These are phyloP conservation scores for Beauveria bassiana DNA, from an alignment of 2,329 filamentous ascomycete species.

Conservation along the genomic window DNA sequence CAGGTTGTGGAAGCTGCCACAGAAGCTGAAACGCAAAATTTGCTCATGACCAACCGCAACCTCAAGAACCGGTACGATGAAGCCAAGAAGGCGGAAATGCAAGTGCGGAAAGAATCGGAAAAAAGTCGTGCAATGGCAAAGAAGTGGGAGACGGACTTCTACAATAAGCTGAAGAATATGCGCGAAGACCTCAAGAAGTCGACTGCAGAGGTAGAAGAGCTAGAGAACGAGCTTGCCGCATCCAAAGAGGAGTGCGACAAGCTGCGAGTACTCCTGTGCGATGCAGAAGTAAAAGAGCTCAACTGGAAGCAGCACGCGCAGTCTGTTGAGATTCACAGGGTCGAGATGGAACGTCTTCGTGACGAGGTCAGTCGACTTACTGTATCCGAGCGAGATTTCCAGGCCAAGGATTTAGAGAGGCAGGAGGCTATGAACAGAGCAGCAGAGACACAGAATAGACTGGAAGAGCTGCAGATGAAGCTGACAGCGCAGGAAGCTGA, in stretches of 20 bases:
- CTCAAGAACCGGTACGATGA: slow-evolving; percentile 67
- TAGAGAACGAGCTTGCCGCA: slow-evolving; percentile 51
- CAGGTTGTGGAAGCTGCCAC: slow-evolving; percentile 70
- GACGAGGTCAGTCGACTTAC: slow-evolving; percentile 52
- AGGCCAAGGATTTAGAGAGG: slow-evolving; percentile 55
- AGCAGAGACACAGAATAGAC: slow-evolving; percentile 49
- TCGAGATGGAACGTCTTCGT: slow-evolving; percentile 53
- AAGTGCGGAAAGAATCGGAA: slow-evolving; percentile 64
- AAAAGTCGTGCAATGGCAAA: slow-evolving; percentile 65
- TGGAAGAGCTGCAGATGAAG: slow-evolving; percentile 51
- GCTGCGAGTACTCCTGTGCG: slow-evolving; percentile 57
- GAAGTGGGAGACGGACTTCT: slow-evolving; percentile 69
- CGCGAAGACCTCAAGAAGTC: slow-evolving; percentile 64
- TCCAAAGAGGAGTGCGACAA: slow-evolving; percentile 55
- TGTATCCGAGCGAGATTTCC: slow-evolving; percentile 53
- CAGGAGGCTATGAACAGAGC: slow-evolving; percentile 50
- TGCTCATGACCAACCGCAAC: slow-evolving; percentile 68
- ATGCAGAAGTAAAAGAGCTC: slow-evolving; percentile 61
- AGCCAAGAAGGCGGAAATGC: slow-evolving; percentile 60
- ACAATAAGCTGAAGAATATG: slow-evolving; percentile 55
- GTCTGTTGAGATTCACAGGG: slow-evolving; percentile 51
- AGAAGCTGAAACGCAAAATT: slow-evolving; percentile 74
- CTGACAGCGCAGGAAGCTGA: slow-evolving; percentile 45
- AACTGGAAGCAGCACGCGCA: slow-evolving; percentile 56
- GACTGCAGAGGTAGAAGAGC: slow-evolving; percentile 46